Percentiles rank a stretch among this genome's conserved stretches.
phyloP scores from a whole-genome alignment of 176 grass and related monocot genomes.

The Carex kokanica region DNA sequence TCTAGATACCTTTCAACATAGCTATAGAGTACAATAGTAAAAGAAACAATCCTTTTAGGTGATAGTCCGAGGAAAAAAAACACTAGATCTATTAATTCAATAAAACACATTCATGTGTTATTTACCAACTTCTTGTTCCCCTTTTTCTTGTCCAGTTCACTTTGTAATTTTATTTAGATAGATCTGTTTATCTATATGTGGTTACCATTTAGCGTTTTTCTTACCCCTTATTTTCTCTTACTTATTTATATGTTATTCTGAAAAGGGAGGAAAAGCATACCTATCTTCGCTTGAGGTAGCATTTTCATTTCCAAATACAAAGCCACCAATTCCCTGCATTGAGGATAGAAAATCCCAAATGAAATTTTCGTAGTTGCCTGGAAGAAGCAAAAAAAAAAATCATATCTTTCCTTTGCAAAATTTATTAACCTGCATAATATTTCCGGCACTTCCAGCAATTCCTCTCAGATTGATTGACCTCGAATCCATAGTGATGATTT shows the following conservation, averaged over 20 bases:
- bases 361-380: background rate
- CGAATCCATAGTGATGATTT: conserved; percentile 48
- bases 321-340: conserved; percentile 77
- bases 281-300: conserved; percentile 79
- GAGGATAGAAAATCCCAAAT: conserved; percentile 13
- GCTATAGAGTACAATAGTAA: conserved; percentile 26
- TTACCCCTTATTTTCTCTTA: background rate
- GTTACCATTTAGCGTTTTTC: background rate
- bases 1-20: conserved; percentile 78
- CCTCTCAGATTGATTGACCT: conserved; percentile 70
- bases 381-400: background rate
- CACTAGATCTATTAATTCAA: background rate
- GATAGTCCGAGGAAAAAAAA: conserved; percentile 1
- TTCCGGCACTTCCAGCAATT: conserved; percentile 76
- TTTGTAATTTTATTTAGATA: background rate
- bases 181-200: background rate
- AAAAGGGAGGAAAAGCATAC: conserved; percentile 19
- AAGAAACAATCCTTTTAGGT: conserved; percentile 15
- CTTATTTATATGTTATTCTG: background rate
- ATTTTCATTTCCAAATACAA: conserved; percentile 91
- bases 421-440: conserved; percentile 72
- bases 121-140: background rate
- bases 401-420: background rate
- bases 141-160: background rate
- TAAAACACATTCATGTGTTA: background rate